A percentile compares a stretch with the other conserved stretches of the same genome.
These are phyloP conservation scores for Leptomonas pyrrhocoris DNA, from an alignment of 208 protist species.

Conservation along the genomic window DNA sequence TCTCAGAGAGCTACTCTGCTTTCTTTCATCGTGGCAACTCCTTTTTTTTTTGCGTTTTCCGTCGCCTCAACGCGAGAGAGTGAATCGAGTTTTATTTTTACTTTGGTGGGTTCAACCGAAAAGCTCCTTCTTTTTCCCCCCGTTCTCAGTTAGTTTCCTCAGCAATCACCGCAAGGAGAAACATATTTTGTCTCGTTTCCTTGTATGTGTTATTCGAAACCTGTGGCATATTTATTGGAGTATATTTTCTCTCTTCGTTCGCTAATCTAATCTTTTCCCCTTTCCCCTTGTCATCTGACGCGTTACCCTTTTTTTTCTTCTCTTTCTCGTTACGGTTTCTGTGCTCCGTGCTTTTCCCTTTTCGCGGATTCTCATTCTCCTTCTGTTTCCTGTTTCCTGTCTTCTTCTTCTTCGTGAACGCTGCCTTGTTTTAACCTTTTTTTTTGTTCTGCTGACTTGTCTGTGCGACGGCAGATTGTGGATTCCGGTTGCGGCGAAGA, in stretches of 20 bases:
- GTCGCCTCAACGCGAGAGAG: neutral
- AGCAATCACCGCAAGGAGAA: conserved; percentile 4
- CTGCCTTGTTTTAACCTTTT: neutral
- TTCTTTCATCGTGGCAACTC: neutral
- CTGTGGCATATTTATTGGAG: neutral
- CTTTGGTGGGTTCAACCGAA: conserved; percentile 5
- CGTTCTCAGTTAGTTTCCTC: too few relatives aligned
- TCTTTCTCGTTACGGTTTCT: neutral
- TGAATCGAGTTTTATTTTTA: neutral
- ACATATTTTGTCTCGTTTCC: neutral
- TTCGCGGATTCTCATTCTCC: neutral
- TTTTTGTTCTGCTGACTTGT: too few relatives aligned
- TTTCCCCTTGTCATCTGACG: neutral
- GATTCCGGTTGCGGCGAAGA: too few relatives aligned
- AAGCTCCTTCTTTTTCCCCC: too few relatives aligned
- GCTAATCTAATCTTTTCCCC: neutral
- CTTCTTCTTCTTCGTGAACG: neutral
- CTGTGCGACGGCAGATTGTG: too few relatives aligned
- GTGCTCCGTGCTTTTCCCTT: neutral
- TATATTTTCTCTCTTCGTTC: neutral
- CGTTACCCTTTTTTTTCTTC: neutral
- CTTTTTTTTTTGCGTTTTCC: neutral
- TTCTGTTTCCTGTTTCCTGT: neutral
- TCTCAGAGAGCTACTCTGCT: conserved; percentile 3
- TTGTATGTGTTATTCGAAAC: neutral